Conservation (phyloP, 2,329 filamentous ascomycete species). For the Aspergillus sp. region DNA sequence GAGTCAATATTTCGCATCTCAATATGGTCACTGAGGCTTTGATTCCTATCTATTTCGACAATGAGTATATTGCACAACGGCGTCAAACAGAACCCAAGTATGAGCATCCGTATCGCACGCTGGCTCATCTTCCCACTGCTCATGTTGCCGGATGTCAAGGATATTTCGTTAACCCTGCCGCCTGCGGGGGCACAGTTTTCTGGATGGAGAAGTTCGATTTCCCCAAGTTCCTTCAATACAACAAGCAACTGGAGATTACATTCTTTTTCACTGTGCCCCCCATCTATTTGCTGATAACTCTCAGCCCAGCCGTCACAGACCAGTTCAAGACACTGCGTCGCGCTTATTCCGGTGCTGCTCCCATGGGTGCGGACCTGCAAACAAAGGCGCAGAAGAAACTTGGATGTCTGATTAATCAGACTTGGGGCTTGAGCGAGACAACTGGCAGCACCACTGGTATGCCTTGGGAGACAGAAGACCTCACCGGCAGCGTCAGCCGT, state of each 20-base stretch:
- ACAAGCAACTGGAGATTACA: slow-evolving; percentile 47
- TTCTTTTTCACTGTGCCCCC: slow-evolving; percentile 54
- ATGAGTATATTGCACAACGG: slow-evolving; percentile 14
- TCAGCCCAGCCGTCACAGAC: slow-evolving; percentile 43
- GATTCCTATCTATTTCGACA: slow-evolving; percentile 7
- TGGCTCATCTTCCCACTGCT: slow-evolving; percentile 51
- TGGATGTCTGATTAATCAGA: slow-evolving; percentile 40
- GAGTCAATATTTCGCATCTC: slow-evolving; percentile 55
- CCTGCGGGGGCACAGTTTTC: slow-evolving; percentile 38
- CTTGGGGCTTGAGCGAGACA: slow-evolving; percentile 56
- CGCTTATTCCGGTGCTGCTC: slow-evolving; percentile 15
- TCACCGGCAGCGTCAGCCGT: slow-evolving; percentile 14
- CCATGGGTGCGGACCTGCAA: slow-evolving; percentile 16
- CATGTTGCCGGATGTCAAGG: slow-evolving; percentile 45
- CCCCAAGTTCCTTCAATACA: slow-evolving; percentile 47
- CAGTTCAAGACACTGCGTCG: slow-evolving; percentile 39
- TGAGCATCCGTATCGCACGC: slow-evolving; percentile 9
- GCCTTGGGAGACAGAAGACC: slow-evolving; percentile 13
- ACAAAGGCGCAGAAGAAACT: slow-evolving; percentile 15
- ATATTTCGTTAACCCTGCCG: slow-evolving; percentile 39
- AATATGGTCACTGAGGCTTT: slow-evolving; percentile 52
- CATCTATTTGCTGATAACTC: slow-evolving; percentile 48
- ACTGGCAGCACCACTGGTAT: slow-evolving; percentile 16
- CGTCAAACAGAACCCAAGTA: slow-evolving; percentile 22
- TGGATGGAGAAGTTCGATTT: slow-evolving; percentile 49